These are phyloP conservation scores for Ascodesmis nigricans DNA, from an alignment of 495 filamentous ascomycete genomes.

Conservation along the genomic window DNA sequence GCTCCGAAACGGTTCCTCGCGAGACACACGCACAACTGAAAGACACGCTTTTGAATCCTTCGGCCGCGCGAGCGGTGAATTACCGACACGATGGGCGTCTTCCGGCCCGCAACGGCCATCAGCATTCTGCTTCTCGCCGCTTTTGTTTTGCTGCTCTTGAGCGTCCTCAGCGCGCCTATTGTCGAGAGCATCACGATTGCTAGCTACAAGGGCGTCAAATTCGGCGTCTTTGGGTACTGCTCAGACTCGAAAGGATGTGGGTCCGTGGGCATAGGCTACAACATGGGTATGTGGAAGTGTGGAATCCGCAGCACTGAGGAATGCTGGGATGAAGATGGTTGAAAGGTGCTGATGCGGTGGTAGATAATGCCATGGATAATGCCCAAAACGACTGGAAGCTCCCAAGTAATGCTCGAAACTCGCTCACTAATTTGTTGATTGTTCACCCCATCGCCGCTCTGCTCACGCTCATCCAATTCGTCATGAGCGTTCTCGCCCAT, in stretches of 20 bases:
- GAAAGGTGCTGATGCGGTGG: too few species aligned
- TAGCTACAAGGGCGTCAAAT: constrained; percentile 49
- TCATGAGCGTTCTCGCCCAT: constrained; percentile 60
- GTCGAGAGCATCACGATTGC: constrained; percentile 67
- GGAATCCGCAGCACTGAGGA: too few species aligned
- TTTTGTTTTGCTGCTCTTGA: constrained; percentile 64
- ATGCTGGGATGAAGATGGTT: too few species aligned
- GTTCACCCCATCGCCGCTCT: constrained; percentile 81
- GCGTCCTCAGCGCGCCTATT: constrained; percentile 84
- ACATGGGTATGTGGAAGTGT: constrained; percentile 44
- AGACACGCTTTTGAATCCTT: too few species aligned
- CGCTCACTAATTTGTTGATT: constrained; percentile 76
- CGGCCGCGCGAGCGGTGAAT: too few species aligned
- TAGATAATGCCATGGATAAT: too few species aligned
- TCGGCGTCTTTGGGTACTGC: constrained; percentile 90
- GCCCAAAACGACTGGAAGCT: constrained; percentile 32
- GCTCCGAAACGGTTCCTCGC: too few species aligned
- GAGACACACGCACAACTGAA: too few species aligned
- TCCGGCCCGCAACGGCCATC: constrained; percentile 85
- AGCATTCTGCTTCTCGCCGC: constrained; percentile 65
- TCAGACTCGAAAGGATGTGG: constrained; percentile 32
- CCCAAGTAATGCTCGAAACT: constrained; percentile 47
- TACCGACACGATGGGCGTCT: constrained; percentile 1
- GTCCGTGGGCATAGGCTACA: constrained; percentile 64
- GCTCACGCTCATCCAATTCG: constrained; percentile 62